These are phyloP conservation scores for Dendrobium huoshanense DNA, from an alignment of 106 monocot genomes.

Conservation along the genomic window DNA sequence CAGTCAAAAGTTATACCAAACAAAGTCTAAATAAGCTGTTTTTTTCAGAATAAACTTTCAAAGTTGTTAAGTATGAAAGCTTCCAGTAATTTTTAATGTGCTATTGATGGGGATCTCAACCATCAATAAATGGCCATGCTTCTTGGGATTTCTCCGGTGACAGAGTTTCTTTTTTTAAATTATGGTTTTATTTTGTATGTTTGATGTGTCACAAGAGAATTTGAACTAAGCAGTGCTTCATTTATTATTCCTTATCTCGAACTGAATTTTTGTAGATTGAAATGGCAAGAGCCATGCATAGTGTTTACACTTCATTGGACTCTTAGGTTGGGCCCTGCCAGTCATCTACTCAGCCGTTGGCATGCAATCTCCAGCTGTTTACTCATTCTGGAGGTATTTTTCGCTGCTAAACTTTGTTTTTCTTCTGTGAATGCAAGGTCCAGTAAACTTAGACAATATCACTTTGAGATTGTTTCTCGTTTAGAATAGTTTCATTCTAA, in stretches of 20 bases:
- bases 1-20: too few species aligned
- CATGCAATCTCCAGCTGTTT: conserved; percentile 53
- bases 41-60: too few species aligned
- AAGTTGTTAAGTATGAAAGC: too few species aligned
- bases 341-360: conserved; percentile 80
- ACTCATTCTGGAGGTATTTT: conserved; percentile 71
- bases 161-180: too few species aligned
- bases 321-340: conserved; percentile 72
- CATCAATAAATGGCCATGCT: too few species aligned
- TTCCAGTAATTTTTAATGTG: too few species aligned
- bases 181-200: background rate
- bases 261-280: conserved; percentile 24
- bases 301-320: conserved; percentile 88
- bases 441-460: background rate
- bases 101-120: too few species aligned
- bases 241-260: background rate
- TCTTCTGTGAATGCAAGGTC: background rate
- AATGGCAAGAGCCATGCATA: conserved; percentile 84
- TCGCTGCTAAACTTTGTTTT: background rate
- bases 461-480: background rate
- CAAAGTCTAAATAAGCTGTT: too few species aligned
- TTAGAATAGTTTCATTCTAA: background rate
- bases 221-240: background rate
- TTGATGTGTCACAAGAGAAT: background rate
- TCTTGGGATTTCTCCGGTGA: too few species aligned